phyloP scores from a whole-genome alignment of 2,329 filamentous ascomycete genomes.

The Blastomyces parvus region DNA sequence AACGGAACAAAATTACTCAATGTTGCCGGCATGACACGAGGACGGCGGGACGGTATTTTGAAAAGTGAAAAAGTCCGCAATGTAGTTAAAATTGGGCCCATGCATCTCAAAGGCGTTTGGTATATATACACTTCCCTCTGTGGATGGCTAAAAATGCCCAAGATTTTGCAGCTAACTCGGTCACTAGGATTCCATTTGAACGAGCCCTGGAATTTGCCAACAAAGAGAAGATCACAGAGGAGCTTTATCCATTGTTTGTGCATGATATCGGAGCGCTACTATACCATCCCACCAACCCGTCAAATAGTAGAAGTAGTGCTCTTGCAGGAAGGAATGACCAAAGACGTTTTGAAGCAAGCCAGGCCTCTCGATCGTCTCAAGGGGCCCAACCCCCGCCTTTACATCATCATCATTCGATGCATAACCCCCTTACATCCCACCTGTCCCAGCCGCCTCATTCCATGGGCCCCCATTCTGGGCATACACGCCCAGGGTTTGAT shows the following conservation, averaged over 20 bases:
- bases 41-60: conserved; percentile 85
- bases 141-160: neutral
- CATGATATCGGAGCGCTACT: conserved; percentile 91
- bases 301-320: conserved; percentile 31
- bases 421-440: conserved; percentile 45
- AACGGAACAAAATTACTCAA: conserved; percentile 96
- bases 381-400: conserved; percentile 57
- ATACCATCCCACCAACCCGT: conserved; percentile 73
- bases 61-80: conserved; percentile 97
- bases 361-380: conserved; percentile 48
- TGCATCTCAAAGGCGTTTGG: conserved; percentile 98
- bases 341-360: conserved; percentile 58
- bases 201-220: conserved; percentile 97
- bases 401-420: conserved; percentile 58
- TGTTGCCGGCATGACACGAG: conserved; percentile 95
- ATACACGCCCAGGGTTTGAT: conserved; percentile 63
- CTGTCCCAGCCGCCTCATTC: conserved; percentile 53
- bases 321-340: conserved; percentile 77
- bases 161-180: neutral
- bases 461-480: conserved; percentile 51
- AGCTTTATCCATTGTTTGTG: conserved; percentile 90
- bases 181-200: conserved; percentile 78
- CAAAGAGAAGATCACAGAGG: conserved; percentile 97
- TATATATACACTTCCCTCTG: conserved; percentile 39
- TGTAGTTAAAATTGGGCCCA: conserved; percentile 97